Base-by-base conservation (phyloP, 495 filamentous ascomycete species). In the Cryomyces antarcticus region DNA sequence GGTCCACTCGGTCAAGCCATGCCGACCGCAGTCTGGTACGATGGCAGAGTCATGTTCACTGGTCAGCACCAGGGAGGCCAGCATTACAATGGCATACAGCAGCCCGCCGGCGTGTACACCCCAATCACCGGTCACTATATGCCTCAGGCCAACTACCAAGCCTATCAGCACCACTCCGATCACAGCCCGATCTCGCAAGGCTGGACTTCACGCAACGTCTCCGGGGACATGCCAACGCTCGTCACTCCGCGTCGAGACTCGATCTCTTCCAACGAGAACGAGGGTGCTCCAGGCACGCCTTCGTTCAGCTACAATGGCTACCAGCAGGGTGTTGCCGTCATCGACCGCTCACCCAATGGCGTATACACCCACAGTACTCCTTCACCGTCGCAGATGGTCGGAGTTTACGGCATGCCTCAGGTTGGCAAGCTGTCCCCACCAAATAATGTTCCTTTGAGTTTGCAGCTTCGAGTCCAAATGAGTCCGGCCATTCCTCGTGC, bases 401-500 rank as follows among this genome's bases (percentile, higher is more conserved):
- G 55, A 42, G 49, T 59, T 6, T 57, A 59, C 39, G 44, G 55
- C 45, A 55, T 59, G 4, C 61, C 63, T 30, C 59, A 66, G 33
- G 48, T 58, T 28, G 52, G 59, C 30, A 79, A 78, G 59, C 9
- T 13, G 9, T 28, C 38, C 27, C 27, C 38, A 7, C 52, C 61
- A 36, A 72, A 70, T 42, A 67, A 71, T 38, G 62, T 78, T 40
- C 63, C 79, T 29, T 66, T 74, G 44, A 72, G 82, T 29, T 65
- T 93, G 29, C 70, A 88, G 48, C 66, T 68, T 17, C 62, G 93
- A 42, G 70, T 87, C 6, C 66, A 76, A 46, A 70, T 78, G 49
- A 73, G 81, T 6, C 88, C 92, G 17, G 57, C 73, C 2, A 93
- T 96, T 49, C 89, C 89, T n/a, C 65, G 68, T 30, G 86, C 92